Base-by-base conservation (phyloP, 2,329 filamentous ascomycete species). In the Fusarium hainanense region DNA sequence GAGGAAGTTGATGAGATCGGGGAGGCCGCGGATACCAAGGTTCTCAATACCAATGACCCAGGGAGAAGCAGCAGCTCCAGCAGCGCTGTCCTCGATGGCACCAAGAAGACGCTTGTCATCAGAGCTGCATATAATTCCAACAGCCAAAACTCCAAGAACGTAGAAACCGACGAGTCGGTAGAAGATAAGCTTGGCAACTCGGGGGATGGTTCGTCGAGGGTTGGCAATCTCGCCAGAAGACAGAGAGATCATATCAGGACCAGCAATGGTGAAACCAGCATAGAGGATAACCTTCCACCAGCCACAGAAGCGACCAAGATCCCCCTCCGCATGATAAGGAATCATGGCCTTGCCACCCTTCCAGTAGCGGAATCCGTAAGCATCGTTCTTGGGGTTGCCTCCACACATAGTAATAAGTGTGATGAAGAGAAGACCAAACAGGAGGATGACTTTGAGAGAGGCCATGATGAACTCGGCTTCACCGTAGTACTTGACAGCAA, bases 131-230 rank as follows among this genome's bases (percentile, higher is more conserved):
- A 87, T 81, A 48, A 89, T 83, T 16, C 85, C 82, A 4, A 87
- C 85, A 14, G 83, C 82, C 59, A 89, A 85, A 41, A 90, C 85
- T 83, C 82, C 69, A 76, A 93, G 82, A n/a, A 93, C 85, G 79
- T 93, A 93, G 80, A 93, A 93, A 3, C 85, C 80, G 1, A 89
- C 90, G 32, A 93, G 82, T 50, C 92, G 89, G 78, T 90, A 92
- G 79, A 93, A 93, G 34, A 93, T 89, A 47, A 89, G 88, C 69
- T 92, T 92, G 80, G 87, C 92, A 2, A 91, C 91, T 61, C 85
- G 86, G 1, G 91, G 91, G 78, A 94, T 88, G 30, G 88, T 86
- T 25, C 80, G 78, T 43, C 90, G 85, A 4, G 90, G 90, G 75
- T 91, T 90, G 72, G 89, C 85, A 20, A 89, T 86, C 78, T 92